These are phyloP conservation scores for Decorospora gaudefroyi DNA, from an alignment of 2,329 filamentous ascomycete genomes.

Conservation along the genomic window DNA sequence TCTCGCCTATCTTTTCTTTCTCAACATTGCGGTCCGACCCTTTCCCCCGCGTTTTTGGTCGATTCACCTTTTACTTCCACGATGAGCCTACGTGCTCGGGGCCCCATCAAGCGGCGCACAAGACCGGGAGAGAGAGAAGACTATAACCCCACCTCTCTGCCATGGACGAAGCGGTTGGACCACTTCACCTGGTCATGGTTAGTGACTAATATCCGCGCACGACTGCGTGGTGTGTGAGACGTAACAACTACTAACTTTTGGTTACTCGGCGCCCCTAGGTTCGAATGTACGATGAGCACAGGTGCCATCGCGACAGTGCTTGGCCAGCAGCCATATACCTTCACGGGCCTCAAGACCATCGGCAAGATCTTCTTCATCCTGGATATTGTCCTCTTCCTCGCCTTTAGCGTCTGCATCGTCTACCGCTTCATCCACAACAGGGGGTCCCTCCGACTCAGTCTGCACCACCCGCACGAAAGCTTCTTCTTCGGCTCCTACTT, in stretches of 20 bases:
- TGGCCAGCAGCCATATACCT: constrained; percentile 62
- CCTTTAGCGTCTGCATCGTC: constrained; percentile 63
- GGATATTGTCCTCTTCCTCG: constrained; percentile 66
- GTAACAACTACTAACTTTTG: too few species aligned
- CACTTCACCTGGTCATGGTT: constrained; percentile 61
- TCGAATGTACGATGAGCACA: constrained; percentile 73
- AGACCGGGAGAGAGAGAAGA: constrained; percentile 8
- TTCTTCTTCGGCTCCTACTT: constrained; percentile 75
- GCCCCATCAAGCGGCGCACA: constrained; percentile 11
- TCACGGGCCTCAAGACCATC: constrained; percentile 65
- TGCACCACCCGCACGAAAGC: constrained; percentile 68
- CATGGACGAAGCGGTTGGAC: constrained; percentile 28
- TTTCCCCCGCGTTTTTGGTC: too few species aligned
- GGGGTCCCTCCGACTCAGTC: constrained; percentile 56
- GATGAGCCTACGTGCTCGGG: constrained; percentile 13
- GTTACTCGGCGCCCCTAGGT: too few species aligned
- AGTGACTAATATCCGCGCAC: too few species aligned
- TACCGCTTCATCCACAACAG: constrained; percentile 60
- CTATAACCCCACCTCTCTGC: constrained; percentile 14
- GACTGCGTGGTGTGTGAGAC: too few species aligned
- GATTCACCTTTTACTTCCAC: background rate
- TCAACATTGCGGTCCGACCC: too few species aligned
- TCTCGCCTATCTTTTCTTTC: background rate
- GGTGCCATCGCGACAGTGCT: constrained; percentile 68
- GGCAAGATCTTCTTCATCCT: constrained; percentile 68